Percentiles rank a stretch among this genome's conserved stretches.
These are phyloP conservation scores for Yamadazyma scolyti DNA, from an alignment of 805 yeast species.

Conservation along the genomic window DNA sequence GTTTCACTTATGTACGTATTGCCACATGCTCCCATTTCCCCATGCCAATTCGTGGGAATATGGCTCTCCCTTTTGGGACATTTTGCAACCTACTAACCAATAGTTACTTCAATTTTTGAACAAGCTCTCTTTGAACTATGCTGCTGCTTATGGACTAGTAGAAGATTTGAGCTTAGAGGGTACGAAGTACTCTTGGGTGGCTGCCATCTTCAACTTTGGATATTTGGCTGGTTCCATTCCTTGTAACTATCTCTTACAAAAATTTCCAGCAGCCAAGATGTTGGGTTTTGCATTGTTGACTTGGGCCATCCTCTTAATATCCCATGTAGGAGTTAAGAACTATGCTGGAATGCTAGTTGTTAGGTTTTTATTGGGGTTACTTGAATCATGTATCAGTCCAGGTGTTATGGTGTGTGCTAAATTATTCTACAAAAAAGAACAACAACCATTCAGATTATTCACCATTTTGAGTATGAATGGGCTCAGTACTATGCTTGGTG, in stretches of 20 bases:
- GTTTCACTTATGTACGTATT: constrained; percentile 19
- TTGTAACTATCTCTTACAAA: constrained; percentile 17
- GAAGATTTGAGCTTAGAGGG: constrained; percentile 20
- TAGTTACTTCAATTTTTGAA: constrained; percentile 19
- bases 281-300: constrained; percentile 13
- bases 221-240: constrained; percentile 20
- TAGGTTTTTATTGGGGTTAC: constrained; percentile 37
- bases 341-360: constrained; percentile 31
- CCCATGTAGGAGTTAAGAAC: constrained; percentile 27
- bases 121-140: constrained; percentile 21
- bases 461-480: constrained; percentile 26
- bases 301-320: constrained; percentile 20
- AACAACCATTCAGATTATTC: constrained; percentile 28
- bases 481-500: constrained; percentile 22
- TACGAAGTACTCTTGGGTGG: constrained; percentile 22
- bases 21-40: no score
- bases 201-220: constrained; percentile 25
- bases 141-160: constrained; percentile 18
- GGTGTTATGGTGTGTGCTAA: constrained; percentile 30
- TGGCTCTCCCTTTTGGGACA: neutral
- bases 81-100: neutral
- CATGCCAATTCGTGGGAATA: no score
- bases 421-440: constrained; percentile 27
- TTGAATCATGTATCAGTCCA: constrained; percentile 35
- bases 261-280: constrained; percentile 17